Evolutionary conservation across 805 yeast genomes (phyloP).

Genomic region (Cyberlindnera galapagoensis): DNA sequence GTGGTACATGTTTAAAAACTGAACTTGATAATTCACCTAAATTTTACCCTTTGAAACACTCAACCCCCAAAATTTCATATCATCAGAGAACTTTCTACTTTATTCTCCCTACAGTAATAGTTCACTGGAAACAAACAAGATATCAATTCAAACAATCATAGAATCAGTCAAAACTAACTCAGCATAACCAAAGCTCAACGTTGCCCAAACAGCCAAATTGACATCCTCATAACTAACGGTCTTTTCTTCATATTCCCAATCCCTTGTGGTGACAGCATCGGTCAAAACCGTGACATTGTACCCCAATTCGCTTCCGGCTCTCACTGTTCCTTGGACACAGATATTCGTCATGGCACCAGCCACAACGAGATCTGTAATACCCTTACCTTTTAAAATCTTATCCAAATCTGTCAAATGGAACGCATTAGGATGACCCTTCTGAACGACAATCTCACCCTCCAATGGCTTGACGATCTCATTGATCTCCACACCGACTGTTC

Average conservation of each 20-base stretch:
- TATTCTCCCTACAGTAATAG: no score
- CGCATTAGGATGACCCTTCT: conserved; percentile 13
- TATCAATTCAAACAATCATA: no score
- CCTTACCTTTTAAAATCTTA: conserved; percentile 5
- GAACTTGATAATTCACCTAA: no score
- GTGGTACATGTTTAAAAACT: no score
- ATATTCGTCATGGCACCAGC: conserved; percentile 19
- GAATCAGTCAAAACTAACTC: no score
- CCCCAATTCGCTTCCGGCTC: conserved; percentile 16
- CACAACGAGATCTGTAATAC: conserved; percentile 8
- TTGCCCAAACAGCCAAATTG: conserved; percentile 12
- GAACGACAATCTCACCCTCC: conserved; percentile 8
- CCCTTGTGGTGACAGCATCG: conserved; percentile 17
- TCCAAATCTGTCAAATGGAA: conserved; percentile 12
- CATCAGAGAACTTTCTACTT: no score
- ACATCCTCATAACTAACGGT: conserved; percentile 9
- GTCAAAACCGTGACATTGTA: conserved; percentile 10
- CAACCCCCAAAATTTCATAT: no score
- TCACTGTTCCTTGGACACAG: conserved; percentile 17
- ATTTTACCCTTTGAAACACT: no score
- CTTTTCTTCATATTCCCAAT: conserved; percentile 13
- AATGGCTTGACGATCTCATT: conserved; percentile 8
- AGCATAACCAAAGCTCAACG: conserved; percentile 12
- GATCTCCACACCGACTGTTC: conserved; percentile 10
- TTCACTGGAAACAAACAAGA: no score